These are phyloP conservation scores for Smittium mucronatum DNA, from an alignment of 371 early-diverging fungal species.

Conservation along the genomic window DNA sequence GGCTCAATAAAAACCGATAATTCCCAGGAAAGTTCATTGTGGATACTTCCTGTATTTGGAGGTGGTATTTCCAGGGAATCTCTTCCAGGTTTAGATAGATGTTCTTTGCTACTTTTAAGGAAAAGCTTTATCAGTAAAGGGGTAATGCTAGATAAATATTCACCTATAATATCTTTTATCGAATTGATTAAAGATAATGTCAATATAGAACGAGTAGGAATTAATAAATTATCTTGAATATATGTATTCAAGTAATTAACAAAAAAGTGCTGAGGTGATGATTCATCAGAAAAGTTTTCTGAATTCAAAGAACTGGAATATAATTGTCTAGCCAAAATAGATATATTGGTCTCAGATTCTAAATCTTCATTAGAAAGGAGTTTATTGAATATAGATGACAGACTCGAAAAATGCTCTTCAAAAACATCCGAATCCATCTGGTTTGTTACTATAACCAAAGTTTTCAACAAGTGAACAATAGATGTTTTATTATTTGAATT, in stretches of 20 bases:
- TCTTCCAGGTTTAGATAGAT: constrained; percentile 12
- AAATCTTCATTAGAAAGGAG: constrained; percentile 23
- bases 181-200: constrained; percentile 24
- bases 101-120: constrained; percentile 68
- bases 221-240: constrained; percentile 26
- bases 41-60: neutral
- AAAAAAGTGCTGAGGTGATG: constrained; percentile 18
- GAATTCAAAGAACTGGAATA: constrained; percentile 20
- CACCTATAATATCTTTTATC: constrained; percentile 27
- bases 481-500: constrained; percentile 6
- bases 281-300: constrained; percentile 4
- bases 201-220: constrained; percentile 35
- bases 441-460: constrained; percentile 21
- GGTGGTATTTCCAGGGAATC: neutral
- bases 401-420: constrained; percentile 26
- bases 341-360: constrained; percentile 26
- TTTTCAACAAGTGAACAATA: constrained; percentile 27
- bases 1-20: neutral
- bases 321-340: constrained; percentile 23
- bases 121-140: constrained; percentile 69
- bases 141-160: constrained; percentile 53
- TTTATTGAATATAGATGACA: constrained; percentile 25
- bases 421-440: constrained; percentile 34
- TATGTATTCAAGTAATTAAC: constrained; percentile 16
- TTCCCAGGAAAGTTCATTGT: constrained; percentile 4